Evolutionary conservation across 2,329 filamentous ascomycete genomes (phyloP), one percentile per base, ranked within the genome.

Genomic region (Corniculantispora saksenae): DNA sequence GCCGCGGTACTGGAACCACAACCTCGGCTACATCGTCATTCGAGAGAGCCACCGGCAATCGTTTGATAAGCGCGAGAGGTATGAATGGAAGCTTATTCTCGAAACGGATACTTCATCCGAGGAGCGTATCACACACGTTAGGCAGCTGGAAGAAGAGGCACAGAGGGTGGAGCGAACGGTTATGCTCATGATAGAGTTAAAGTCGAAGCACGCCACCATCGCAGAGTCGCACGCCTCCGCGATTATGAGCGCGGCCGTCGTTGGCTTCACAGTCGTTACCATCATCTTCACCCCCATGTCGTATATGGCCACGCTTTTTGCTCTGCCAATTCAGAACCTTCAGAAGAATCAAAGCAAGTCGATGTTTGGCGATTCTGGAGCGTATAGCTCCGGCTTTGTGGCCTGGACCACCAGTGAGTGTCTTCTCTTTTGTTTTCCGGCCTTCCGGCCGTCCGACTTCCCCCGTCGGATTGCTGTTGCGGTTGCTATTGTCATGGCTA

Each of bases 251-350:
- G 40, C 40, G 9, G n/a, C 57, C 10, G 40, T 60, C 10, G 25
- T 48, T 48, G 40, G n/a, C 21, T 48, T 60, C 40, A 48, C 57
- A 21, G 29, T 60, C 38, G 45, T 60, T 19, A 48, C 57, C 57
- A 48, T 60, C 38, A 60, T 60, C 43, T 60, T 60, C 40, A 60
- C 57, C 21, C 57, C 57, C 23, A 25, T 60, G 43, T 47, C 57
- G 19, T 47, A 45, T 60, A 43, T 43, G 25, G 45, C 38, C 21
- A 60, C 35, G 38, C 57, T 60, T 13, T 60, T 60, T 48, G 57
- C 57, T 27, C 29, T 60, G 57, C 29, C 57, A 25, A 35, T 60
- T 21, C 21, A 60, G n/a, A 12, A 27, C 9, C 32, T 60, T 19
- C 45, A 48, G 45, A 48, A 48, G 45, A 48, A 19, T 17, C 45